Evolutionary conservation across 73 alveolate species (phyloP).

Genomic region (Paramecium tetraurelia): DNA sequence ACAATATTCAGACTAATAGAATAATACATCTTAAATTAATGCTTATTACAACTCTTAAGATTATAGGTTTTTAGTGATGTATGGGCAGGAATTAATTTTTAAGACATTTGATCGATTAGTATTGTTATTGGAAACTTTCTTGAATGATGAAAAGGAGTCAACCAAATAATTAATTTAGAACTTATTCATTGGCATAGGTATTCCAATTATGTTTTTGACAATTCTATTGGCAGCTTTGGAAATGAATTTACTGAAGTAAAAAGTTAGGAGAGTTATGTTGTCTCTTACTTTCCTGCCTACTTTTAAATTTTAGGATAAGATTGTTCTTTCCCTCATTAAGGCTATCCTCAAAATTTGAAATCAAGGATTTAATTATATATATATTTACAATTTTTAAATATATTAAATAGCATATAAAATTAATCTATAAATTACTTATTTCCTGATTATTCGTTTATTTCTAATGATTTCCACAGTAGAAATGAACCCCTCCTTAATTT

Average conservation of each 20-base stretch:
- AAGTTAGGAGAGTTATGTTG: not conserved
- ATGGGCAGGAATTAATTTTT: not conserved
- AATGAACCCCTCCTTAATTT: not conserved
- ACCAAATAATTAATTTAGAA: not conserved
- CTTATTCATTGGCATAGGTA: not conserved
- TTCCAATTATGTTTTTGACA: not conserved
- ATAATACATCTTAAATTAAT: not conserved
- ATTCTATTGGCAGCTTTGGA: not conserved
- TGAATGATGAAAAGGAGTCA: not conserved
- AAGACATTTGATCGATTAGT: not conserved
- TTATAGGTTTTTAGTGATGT: not conserved
- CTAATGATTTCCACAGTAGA: not conserved
- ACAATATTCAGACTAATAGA: not conserved
- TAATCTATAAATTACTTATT: too few relatives aligned
- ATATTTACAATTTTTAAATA: not conserved
- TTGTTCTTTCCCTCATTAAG: not conserved
- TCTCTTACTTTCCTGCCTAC: not conserved
- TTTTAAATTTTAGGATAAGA: conserved; percentile 31
- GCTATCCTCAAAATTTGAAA: conserved; percentile 27
- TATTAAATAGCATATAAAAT: not conserved
- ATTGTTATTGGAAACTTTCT: not conserved
- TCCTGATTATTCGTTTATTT: too few relatives aligned
- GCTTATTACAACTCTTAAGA: conserved; percentile 12
- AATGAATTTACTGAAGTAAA: not conserved
- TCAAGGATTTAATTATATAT: not conserved